A percentile compares a stretch with the other conserved stretches of the same genome.
Evolutionary conservation across 176 grass and related monocot species (phyloP).

Genomic region (Oryza officinalis): DNA sequence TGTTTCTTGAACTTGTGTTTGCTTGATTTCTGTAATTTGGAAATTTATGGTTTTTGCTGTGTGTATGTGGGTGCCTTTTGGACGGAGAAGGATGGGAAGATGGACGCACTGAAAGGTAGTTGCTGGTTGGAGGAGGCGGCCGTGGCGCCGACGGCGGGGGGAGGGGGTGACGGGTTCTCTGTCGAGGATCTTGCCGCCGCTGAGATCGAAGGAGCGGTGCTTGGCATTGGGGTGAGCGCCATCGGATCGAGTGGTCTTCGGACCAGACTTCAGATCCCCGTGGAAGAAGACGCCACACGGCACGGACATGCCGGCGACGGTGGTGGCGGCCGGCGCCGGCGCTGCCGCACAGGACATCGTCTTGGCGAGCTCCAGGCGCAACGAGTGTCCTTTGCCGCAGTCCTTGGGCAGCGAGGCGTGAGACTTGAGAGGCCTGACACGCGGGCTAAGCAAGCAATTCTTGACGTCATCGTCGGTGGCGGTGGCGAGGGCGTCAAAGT

Average conservation of each 20-base stretch:
- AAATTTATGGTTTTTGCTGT: slow-evolving; percentile 42
- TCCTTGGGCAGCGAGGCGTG: slow-evolving; percentile 55
- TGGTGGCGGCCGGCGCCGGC: slow-evolving; percentile 18
- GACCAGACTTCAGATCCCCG: slow-evolving; percentile 62
- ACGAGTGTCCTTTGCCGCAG: slow-evolving; percentile 22
- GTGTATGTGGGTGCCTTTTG: not conserved
- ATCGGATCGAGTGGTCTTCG: slow-evolving; percentile 20
- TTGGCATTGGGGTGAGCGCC: slow-evolving; percentile 14
- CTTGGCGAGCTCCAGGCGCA: slow-evolving; percentile 58
- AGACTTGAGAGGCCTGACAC: slow-evolving; percentile 31
- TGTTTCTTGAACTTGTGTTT: not conserved
- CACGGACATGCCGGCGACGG: slow-evolving; percentile 37
- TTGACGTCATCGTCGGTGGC: slow-evolving; percentile 28
- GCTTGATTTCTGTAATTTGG: not conserved
- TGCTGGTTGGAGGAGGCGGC: slow-evolving; percentile 40
- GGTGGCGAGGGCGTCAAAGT: slow-evolving; percentile 60
- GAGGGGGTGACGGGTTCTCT: slow-evolving; percentile 66
- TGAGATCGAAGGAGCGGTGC: slow-evolving; percentile 48
- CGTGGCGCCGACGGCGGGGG: not conserved
- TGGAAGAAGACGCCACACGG: slow-evolving; percentile 49
- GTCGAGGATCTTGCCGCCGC: slow-evolving; percentile 62
- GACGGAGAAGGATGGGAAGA: slow-evolving; percentile 46
- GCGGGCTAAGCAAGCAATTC: slow-evolving; percentile 52
- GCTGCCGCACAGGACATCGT: no score
- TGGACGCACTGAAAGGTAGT: slow-evolving; percentile 58